These are phyloP conservation scores for Cruciata laevipes DNA, from an alignment of 257 asterid genomes.

Conservation along the genomic window DNA sequence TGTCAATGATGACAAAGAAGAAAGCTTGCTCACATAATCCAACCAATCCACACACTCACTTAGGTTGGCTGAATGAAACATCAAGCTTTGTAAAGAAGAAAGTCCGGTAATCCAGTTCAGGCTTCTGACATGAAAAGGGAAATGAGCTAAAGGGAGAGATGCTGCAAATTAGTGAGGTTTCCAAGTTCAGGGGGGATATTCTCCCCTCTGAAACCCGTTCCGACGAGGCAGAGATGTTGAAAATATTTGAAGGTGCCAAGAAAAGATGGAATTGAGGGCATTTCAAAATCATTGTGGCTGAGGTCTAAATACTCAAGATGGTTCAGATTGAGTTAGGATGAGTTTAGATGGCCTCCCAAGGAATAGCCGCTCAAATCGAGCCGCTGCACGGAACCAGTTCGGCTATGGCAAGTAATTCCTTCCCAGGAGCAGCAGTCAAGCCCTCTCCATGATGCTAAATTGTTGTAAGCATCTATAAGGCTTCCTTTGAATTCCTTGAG, in stretches of 20 bases:
- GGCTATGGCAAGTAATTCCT: constrained; percentile 9
- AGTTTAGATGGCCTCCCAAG: constrained; percentile 17
- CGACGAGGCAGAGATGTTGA: constrained; percentile 20
- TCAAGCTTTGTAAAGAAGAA: constrained; percentile 16
- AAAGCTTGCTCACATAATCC: constrained; percentile 9
- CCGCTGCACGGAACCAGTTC: constrained; percentile 8
- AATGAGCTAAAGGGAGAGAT: constrained; percentile 9
- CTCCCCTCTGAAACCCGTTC: background rate
- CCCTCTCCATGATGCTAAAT: background rate
- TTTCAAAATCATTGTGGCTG: constrained; percentile 19
- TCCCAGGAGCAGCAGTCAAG: background rate
- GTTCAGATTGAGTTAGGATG: constrained; percentile 15
- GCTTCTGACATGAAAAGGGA: background rate
- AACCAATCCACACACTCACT: constrained; percentile 14
- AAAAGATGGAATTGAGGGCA: constrained; percentile 18
- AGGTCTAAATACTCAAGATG: constrained; percentile 22
- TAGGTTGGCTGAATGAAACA: constrained; percentile 1
- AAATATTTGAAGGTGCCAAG: constrained; percentile 18
- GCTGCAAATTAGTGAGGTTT: constrained; percentile 17
- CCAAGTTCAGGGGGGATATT: constrained; percentile 9
- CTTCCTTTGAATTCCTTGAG: background rate
- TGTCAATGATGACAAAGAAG: constrained; percentile 4
- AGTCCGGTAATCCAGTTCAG: constrained; percentile 14
- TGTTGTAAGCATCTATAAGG: background rate
- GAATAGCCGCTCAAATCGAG: background rate